phyloP scores from a whole-genome alignment of 352 stramenopile species.

The Globisporangium parvum region DNA sequence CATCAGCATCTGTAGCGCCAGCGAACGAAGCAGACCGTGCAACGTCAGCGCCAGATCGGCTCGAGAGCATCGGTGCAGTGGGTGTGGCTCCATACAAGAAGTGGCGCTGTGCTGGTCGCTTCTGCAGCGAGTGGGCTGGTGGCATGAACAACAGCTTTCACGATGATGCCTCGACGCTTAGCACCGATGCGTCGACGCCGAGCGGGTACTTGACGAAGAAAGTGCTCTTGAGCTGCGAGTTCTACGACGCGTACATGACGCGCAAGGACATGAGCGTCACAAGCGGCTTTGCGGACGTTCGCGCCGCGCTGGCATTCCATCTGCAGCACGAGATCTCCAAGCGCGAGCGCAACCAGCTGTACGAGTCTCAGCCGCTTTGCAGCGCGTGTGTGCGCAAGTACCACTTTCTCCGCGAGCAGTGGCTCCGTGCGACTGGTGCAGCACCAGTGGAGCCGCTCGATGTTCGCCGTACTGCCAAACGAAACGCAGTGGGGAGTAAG shows the following conservation, averaged over 20 bases:
- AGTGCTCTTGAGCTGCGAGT: slow-evolving; percentile 58
- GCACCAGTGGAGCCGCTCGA: neutral
- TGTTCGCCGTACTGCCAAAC: neutral
- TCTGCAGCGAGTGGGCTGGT: slow-evolving; percentile 13
- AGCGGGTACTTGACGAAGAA: slow-evolving; percentile 61
- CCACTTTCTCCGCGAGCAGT: slow-evolving; percentile 36
- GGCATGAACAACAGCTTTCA: neutral
- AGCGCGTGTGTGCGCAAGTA: slow-evolving; percentile 35
- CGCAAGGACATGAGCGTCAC: slow-evolving; percentile 38
- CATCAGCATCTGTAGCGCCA: neutral
- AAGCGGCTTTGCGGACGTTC: slow-evolving; percentile 33
- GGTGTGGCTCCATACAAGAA: slow-evolving; percentile 23
- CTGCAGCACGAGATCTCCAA: slow-evolving; percentile 50
- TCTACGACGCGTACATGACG: slow-evolving; percentile 40
- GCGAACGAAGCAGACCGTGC: slow-evolving; percentile 16
- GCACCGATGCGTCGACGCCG: slow-evolving; percentile 13
- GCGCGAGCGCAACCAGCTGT: slow-evolving; percentile 43
- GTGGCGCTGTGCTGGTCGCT: slow-evolving; percentile 43
- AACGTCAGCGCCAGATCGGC: slow-evolving; percentile 37
- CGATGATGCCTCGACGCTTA: slow-evolving; percentile 4
- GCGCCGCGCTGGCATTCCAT: slow-evolving; percentile 37
- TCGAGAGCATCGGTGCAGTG: slow-evolving; percentile 16
- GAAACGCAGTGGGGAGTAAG: neutral
- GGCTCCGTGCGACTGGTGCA: slow-evolving; percentile 18
- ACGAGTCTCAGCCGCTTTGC: slow-evolving; percentile 53